Percentiles rank a stretch among this genome's conserved stretches.
phyloP scores from a whole-genome alignment of 208 protist species.

The Strigomonas oncopelti region DNA sequence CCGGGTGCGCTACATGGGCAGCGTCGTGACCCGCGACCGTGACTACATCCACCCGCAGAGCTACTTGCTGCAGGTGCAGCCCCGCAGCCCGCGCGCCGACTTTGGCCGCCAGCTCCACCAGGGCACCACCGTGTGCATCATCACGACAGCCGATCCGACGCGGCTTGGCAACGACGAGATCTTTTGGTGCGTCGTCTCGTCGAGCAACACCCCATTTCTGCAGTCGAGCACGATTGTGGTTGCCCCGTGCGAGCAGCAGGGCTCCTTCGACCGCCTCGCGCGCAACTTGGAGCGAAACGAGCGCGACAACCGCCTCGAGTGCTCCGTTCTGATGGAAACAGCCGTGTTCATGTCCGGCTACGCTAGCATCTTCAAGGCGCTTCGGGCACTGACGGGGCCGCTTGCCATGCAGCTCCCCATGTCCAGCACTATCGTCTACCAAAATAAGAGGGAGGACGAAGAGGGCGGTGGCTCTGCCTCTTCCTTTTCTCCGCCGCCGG shows the following conservation, averaged over 20 bases:
- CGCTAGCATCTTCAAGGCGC: conserved; percentile 68
- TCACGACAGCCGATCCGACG: conserved; percentile 56
- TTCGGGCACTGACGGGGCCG: conserved; percentile 74
- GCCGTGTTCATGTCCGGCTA: conserved; percentile 83
- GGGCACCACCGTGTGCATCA: conserved; percentile 80
- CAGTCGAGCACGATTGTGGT: conserved; percentile 58
- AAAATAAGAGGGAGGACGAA: not conserved
- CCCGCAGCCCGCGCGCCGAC: conserved; percentile 47
- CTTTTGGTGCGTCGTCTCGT: conserved; percentile 85
- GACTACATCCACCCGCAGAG: conserved; percentile 67
- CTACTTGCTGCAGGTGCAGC: conserved; percentile 73
- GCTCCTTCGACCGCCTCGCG: conserved; percentile 50
- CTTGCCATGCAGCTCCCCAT: conserved; percentile 85
- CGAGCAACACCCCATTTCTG: conserved; percentile 51
- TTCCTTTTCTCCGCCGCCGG: not conserved
- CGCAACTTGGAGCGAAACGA: conserved; percentile 75
- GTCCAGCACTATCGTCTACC: conserved; percentile 37
- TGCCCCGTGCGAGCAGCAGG: conserved; percentile 49
- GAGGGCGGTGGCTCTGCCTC: not conserved
- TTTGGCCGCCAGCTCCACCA: conserved; percentile 47
- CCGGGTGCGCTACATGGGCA: conserved; percentile 59
- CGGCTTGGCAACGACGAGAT: conserved; percentile 45
- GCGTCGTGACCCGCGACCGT: conserved; percentile 65
- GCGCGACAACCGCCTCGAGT: conserved; percentile 29
- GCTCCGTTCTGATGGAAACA: conserved; percentile 72